Base-by-base conservation (phyloP, 441 rosid genomes). In the Brassica balearica region DNA sequence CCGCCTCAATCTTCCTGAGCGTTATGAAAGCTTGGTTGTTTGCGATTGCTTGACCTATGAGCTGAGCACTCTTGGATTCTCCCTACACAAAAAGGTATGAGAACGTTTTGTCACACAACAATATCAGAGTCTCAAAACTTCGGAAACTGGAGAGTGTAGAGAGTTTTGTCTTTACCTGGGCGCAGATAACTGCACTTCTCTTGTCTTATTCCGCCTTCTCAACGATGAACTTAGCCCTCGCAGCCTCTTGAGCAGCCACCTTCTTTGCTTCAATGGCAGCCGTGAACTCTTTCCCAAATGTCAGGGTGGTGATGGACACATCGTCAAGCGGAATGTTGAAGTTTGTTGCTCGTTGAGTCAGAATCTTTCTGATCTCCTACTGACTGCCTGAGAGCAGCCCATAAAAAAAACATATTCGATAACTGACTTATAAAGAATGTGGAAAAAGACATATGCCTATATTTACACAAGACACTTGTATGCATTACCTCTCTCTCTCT, bases 191-290 rank as follows among this genome's bases (percentile, higher is more conserved):
- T 60, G 98, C 97, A 86, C 97, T 92, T 83, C 25, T 91, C 88
- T 91, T 92, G 85, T 94, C 98, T 53, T 94, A 96, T 75, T 94
- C 96, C 32, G 97, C 98, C 75, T 94, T 94, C 75, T 94, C 96
- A 17, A 90, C 97, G 2, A 92, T 87, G 73, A 89, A 94, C 80
- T 91, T 91, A 36, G 97, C 97, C 76, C 97, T 85, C 86, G 88
- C 97, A 67, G 94, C 97, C 69, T 92, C 98, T 82, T 94, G 98
- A 17, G 97, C 98, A 0, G 97, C 97, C 72, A 94, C 97, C 76
- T 94, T 95, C 61, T 92, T 94, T 36, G 97, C 93, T 79, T 94
- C 97, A 72, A 94, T 94, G 27, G 97, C 95, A 74, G 95, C 93
- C 0, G 97, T 94, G 75, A 92, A 94, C 85, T 94, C 97, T 82